phyloP scores from a whole-genome alignment of 139 green algal species.

The Astrephomene gubernaculifera region DNA sequence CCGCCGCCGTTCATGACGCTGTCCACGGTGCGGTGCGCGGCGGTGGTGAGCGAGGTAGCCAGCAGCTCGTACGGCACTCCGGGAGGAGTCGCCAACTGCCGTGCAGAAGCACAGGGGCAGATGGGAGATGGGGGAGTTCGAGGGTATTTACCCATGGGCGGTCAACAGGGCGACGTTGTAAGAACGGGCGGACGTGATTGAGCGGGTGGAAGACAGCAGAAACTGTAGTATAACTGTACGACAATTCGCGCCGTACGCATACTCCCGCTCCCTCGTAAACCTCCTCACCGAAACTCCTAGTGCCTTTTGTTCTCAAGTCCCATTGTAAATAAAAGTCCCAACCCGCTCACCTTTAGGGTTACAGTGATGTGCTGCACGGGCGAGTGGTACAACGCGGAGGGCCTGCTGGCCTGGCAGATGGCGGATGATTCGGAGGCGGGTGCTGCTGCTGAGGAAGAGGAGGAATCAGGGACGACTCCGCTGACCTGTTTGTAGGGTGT shows the following conservation, averaged over 20 bases:
- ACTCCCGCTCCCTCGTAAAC: not conserved
- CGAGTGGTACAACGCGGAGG: conserved; percentile 10
- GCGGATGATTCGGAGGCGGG: no score
- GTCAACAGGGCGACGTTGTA: not conserved
- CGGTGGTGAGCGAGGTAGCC: not conserved
- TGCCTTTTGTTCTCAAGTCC: not conserved
- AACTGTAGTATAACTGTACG: not conserved
- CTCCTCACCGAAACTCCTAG: not conserved
- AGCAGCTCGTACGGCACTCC: not conserved
- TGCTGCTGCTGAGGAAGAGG: no score
- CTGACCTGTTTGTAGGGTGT: no score
- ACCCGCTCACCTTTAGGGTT: not conserved
- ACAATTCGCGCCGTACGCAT: not conserved
- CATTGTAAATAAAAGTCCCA: no score
- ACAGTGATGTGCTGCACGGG: conserved; percentile 13
- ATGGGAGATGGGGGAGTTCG: not conserved
- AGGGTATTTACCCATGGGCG: not conserved
- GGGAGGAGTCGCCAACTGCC: conserved; percentile 4
- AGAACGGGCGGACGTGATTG: not conserved
- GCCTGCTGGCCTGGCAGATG: no score
- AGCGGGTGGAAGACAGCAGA: not conserved
- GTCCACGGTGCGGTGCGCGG: not conserved
- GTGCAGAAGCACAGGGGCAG: not conserved
- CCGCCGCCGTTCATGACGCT: not conserved
- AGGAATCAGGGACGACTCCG: no score